A percentile compares a stretch with the other conserved stretches of the same genome.
Evolutionary conservation across 2,329 filamentous ascomycete species (phyloP).

Genomic region (Waltergamsia citrina): DNA sequence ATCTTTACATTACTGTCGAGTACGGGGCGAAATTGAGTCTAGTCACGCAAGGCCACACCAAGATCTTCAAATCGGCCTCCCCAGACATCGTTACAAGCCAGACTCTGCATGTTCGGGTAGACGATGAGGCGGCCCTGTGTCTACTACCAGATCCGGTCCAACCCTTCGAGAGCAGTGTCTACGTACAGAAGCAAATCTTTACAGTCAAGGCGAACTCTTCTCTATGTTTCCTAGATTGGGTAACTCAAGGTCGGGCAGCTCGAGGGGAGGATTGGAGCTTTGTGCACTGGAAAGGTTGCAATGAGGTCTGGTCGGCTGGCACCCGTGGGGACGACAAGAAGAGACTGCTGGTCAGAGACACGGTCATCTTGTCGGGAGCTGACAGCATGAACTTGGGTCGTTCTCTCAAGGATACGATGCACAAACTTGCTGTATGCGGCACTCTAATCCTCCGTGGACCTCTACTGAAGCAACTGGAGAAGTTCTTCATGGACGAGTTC

Average conservation of each 20-base stretch:
- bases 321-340: constrained; percentile 21
- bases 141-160: constrained; percentile 87
- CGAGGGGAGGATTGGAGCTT: constrained; percentile 87
- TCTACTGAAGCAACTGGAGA: constrained; percentile 53
- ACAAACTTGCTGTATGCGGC: constrained; percentile 67
- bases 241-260: constrained; percentile 76
- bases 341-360: constrained; percentile 75
- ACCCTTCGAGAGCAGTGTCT: constrained; percentile 76
- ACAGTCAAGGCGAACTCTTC: constrained; percentile 46
- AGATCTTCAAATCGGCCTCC: constrained; percentile 76
- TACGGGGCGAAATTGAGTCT: constrained; percentile 55
- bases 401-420: constrained; percentile 53
- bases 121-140: constrained; percentile 44
- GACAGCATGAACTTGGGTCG: constrained; percentile 26
- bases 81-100: constrained; percentile 48
- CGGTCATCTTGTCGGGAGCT: constrained; percentile 61
- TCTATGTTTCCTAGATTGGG: constrained; percentile 86
- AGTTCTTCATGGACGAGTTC: constrained; percentile 76
- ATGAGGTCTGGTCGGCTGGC: constrained; percentile 65
- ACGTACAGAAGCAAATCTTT: constrained; percentile 78
- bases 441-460: constrained; percentile 76
- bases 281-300: constrained; percentile 67
- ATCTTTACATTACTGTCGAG: constrained; percentile 60
- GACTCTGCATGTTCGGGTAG: constrained; percentile 40
- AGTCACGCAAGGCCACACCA: constrained; percentile 75